phyloP scores from a whole-genome alignment of 2,329 filamentous ascomycete genomes.

The Colletotrichum sp. region DNA sequence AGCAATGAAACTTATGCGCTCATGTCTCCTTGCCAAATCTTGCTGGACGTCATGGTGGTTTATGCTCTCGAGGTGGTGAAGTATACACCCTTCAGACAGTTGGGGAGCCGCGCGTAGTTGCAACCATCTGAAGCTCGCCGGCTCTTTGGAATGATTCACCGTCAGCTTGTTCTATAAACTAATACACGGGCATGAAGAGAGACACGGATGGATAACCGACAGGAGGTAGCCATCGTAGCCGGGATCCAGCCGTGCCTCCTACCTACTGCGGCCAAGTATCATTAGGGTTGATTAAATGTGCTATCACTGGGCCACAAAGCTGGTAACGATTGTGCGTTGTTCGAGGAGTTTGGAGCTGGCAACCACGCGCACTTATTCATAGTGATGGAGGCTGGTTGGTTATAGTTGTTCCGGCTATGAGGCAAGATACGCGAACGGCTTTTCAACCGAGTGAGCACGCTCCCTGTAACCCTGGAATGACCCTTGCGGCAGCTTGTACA shows the following conservation, averaged over 20 bases:
- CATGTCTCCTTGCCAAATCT: no score
- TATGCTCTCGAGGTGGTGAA: background rate
- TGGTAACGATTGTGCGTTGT: background rate
- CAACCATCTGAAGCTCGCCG: background rate
- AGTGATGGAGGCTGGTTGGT: background rate
- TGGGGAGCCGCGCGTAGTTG: background rate
- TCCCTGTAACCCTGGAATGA: background rate
- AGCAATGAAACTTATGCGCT: no score
- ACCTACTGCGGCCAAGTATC: background rate
- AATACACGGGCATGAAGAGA: background rate
- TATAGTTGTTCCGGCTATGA: no score
- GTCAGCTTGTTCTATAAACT: background rate
- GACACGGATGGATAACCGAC: rapidly evolving
- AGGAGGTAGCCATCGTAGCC: background rate
- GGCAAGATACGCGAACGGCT: no score
- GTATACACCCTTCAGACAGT: background rate
- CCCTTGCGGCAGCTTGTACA: background rate
- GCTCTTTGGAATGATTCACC: background rate
- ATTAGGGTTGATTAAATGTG: rapidly evolving
- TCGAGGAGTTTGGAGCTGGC: background rate
- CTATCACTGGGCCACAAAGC: background rate
- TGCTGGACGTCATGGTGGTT: no score
- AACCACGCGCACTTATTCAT: background rate
- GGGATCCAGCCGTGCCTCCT: background rate
- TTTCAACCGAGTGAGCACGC: background rate